phyloP scores from a whole-genome alignment of 1,139 yeast species.

The Lodderomyces beijingensis region DNA sequence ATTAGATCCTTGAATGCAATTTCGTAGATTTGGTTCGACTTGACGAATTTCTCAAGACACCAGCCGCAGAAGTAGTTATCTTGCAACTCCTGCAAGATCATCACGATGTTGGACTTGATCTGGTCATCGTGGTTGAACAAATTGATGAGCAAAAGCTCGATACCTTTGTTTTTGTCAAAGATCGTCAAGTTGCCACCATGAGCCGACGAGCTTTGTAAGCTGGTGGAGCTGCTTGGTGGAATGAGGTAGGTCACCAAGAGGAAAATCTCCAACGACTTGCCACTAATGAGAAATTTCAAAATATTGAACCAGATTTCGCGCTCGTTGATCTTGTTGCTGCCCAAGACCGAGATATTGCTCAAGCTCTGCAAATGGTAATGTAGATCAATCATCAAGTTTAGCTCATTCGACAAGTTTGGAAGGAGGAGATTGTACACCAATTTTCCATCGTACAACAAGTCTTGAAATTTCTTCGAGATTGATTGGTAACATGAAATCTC shows the following conservation, averaged over 20 bases:
- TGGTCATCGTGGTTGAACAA: slow-evolving; percentile 35
- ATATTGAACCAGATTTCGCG: slow-evolving; percentile 44
- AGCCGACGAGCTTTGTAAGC: slow-evolving; percentile 34
- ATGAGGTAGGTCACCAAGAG: slow-evolving; percentile 39
- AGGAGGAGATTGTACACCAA: slow-evolving; percentile 32
- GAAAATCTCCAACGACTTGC: slow-evolving; percentile 41
- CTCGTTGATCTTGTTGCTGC: slow-evolving; percentile 22
- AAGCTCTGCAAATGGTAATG: slow-evolving; percentile 42
- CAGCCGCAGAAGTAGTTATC: slow-evolving; percentile 46
- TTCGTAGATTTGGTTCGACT: slow-evolving; percentile 39
- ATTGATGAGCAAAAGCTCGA: slow-evolving; percentile 37
- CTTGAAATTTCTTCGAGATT: slow-evolving; percentile 35
- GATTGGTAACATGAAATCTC: slow-evolving; percentile 44
- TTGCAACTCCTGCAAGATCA: slow-evolving; percentile 44
- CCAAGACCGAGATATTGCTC: slow-evolving; percentile 15
- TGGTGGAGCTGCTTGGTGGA: slow-evolving; percentile 42
- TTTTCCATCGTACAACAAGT: slow-evolving; percentile 30
- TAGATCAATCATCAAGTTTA: slow-evolving; percentile 42
- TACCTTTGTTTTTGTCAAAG: slow-evolving; percentile 46
- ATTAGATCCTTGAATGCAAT: slow-evolving; percentile 38
- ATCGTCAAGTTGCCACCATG: slow-evolving; percentile 43
- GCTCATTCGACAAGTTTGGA: slow-evolving; percentile 39
- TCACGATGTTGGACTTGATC: slow-evolving; percentile 37
- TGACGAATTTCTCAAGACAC: slow-evolving; percentile 38
- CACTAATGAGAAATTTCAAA: slow-evolving; percentile 40